Conservation (phyloP, 1,139 yeast species). For the Lodderomyces pseudojiufengensis region DNA sequence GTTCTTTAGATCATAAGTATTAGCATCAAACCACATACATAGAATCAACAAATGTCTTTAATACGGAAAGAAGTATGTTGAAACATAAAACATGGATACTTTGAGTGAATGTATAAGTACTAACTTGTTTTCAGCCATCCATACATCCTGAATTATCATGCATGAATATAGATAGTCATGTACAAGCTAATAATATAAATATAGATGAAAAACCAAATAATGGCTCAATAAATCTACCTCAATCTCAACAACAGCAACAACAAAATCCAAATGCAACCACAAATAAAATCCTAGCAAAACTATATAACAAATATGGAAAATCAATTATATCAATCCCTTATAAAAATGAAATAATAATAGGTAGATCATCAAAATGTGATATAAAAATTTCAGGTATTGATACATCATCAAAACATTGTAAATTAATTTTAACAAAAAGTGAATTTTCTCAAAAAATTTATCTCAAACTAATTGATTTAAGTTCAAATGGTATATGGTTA, state of each 20-base stretch:
- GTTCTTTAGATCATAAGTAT: too few relatives aligned
- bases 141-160: too few relatives aligned
- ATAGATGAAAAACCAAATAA: background rate
- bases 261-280: background rate
- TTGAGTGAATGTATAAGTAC: background rate
- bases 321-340: slow-evolving; percentile 34
- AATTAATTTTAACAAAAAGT: slow-evolving; percentile 32
- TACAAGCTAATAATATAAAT: too few relatives aligned
- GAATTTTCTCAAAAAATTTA: slow-evolving; percentile 30
- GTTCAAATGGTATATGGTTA: slow-evolving; percentile 66
- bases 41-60: slow-evolving; percentile 1
- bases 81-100: background rate
- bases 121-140: background rate
- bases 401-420: slow-evolving; percentile 66
- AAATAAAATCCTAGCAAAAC: slow-evolving; percentile 22
- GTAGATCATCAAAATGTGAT: slow-evolving; percentile 64
- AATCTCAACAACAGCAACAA: slow-evolving; percentile 1
- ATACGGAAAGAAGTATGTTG: slow-evolving; percentile 3
- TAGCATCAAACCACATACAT: too few relatives aligned
- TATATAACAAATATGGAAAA: slow-evolving; percentile 27
- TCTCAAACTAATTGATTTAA: slow-evolving; percentile 52
- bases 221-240: background rate
- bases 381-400: slow-evolving; percentile 53
- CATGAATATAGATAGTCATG: too few relatives aligned
- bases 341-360: slow-evolving; percentile 39